These are phyloP conservation scores for Yamadazyma buinensis DNA, from an alignment of 1,139 yeast species.

Conservation along the genomic window DNA sequence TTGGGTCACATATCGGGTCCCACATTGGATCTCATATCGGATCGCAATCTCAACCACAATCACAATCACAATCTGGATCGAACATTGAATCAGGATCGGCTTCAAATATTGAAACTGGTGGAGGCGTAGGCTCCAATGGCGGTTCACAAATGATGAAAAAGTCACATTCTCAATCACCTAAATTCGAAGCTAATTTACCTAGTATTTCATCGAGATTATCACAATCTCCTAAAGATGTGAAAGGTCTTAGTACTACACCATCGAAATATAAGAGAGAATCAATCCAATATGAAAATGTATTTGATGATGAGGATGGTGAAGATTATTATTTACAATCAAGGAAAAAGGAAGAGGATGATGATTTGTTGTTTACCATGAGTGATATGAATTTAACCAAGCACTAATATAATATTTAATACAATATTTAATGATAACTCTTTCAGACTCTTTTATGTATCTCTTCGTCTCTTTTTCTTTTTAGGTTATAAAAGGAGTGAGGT, in stretches of 20 bases:
- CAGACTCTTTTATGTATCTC: too few species aligned
- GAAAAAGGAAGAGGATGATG: slow-evolving; percentile 61
- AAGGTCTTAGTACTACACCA: slow-evolving; percentile 39
- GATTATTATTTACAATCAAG: slow-evolving; percentile 16
- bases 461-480: too few species aligned
- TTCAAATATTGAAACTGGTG: neutral
- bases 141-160: slow-evolving; percentile 22
- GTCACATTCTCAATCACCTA: slow-evolving; percentile 28
- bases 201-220: slow-evolving; percentile 40
- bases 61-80: neutral
- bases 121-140: too few species aligned
- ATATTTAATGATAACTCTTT: too few species aligned
- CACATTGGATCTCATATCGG: neutral
- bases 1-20: slow-evolving; percentile 1
- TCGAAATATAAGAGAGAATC: slow-evolving; percentile 27
- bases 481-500: too few species aligned
- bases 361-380: slow-evolving; percentile 82
- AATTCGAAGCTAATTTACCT: slow-evolving; percentile 29
- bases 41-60: neutral
- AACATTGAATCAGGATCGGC: neutral
- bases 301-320: slow-evolving; percentile 46
- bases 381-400: slow-evolving; percentile 62
- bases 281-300: slow-evolving; percentile 47
- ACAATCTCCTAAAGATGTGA: slow-evolving; percentile 11
- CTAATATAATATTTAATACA: too few species aligned